These are phyloP conservation scores for Curvularia spicifera DNA, from an alignment of 2,329 filamentous ascomycete species.

Conservation along the genomic window DNA sequence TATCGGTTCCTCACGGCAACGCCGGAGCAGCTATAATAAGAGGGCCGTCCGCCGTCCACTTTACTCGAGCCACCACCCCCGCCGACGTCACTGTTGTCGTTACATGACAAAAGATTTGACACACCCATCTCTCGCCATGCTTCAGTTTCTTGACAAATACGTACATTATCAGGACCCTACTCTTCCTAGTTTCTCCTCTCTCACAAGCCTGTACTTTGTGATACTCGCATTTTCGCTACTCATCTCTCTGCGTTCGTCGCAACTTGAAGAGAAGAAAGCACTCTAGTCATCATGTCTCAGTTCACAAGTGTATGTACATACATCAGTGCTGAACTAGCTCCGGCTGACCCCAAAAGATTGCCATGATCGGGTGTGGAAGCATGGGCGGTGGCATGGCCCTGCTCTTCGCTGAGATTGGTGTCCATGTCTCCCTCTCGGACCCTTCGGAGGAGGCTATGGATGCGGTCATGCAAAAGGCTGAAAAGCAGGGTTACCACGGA, in stretches of 20 bases:
- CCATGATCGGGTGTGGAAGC: constrained; percentile 64
- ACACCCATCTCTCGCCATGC: constrained; percentile 24
- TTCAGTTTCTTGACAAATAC: constrained; percentile 38
- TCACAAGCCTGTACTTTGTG: constrained; percentile 38
- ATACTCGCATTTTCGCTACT: constrained; percentile 35
- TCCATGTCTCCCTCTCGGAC: constrained; percentile 63
- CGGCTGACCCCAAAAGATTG: constrained; percentile 52
- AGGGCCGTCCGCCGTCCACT: constrained; percentile 5
- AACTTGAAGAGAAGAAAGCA: constrained; percentile 17
- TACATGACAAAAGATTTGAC: constrained; percentile 11
- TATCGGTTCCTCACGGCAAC: constrained; percentile 3
- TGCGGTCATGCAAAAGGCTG: constrained; percentile 50
- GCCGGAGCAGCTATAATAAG: constrained; percentile 5
- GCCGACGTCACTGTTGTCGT: constrained; percentile 24
- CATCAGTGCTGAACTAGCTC: not conserved
- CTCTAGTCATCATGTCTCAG: constrained; percentile 25
- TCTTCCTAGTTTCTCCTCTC: constrained; percentile 39
- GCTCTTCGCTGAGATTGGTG: constrained; percentile 63
- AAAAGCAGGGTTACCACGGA: constrained; percentile 50
- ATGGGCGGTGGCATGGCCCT: constrained; percentile 68
- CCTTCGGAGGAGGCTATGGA: constrained; percentile 59
- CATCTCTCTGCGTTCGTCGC: constrained; percentile 34
- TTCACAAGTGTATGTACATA: constrained; percentile 34
- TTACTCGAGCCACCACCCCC: constrained; percentile 15
- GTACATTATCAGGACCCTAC: constrained; percentile 41